Conservation (phyloP, 2,329 filamentous ascomycete genomes). For the Gaeumannomyces tritici region DNA sequence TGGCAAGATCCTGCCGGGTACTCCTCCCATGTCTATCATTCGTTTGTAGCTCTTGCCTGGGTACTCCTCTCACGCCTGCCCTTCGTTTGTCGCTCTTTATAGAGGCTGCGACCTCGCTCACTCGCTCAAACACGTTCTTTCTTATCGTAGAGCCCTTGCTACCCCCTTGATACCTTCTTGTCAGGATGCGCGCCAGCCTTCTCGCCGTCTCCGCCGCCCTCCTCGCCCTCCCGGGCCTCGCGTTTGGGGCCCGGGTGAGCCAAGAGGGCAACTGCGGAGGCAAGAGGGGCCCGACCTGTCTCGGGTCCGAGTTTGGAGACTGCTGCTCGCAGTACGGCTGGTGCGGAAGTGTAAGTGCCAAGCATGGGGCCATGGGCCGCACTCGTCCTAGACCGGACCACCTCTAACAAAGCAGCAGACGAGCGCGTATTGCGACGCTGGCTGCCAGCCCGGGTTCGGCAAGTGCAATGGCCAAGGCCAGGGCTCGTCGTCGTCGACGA, state of each 20-base stretch:
- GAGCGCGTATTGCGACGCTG: constrained; percentile 9
- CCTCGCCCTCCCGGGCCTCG: background rate
- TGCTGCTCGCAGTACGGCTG: constrained; percentile 9
- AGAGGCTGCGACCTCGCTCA: no score
- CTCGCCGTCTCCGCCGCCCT: background rate
- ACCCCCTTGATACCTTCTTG: background rate
- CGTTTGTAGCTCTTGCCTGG: no score
- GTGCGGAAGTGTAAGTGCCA: constrained; percentile 6
- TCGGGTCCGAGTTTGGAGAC: background rate
- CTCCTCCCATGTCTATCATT: no score
- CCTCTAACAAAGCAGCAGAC: background rate
- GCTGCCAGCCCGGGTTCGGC: constrained; percentile 9
- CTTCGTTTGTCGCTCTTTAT: no score
- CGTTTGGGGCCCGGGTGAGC: background rate
- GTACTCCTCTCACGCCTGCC: no score
- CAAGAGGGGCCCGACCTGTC: background rate
- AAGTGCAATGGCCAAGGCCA: constrained; percentile 2
- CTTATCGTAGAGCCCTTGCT: background rate
- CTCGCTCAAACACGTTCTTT: background rate
- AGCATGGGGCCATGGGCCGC: background rate
- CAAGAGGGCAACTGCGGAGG: constrained; percentile 6
- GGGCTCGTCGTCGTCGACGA: background rate
- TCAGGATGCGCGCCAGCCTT: background rate
- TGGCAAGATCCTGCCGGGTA: no score
- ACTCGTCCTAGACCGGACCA: background rate